A percentile compares a stretch with the other conserved stretches of the same genome.
Evolutionary conservation across 345 rosid species (phyloP).

Genomic region (Populus alba): DNA sequence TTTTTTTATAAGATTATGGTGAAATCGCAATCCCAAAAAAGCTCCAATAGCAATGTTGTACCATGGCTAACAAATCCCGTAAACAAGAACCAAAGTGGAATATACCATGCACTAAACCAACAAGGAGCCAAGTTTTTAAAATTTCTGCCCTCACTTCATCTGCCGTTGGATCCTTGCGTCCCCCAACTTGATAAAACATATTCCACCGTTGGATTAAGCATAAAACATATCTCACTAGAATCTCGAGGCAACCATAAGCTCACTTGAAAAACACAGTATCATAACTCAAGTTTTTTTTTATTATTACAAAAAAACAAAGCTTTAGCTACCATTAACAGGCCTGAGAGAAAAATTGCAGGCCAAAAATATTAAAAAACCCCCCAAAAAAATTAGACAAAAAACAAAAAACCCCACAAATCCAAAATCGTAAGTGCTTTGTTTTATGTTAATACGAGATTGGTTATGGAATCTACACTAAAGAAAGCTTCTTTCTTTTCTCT

Average conservation of each 20-base stretch:
- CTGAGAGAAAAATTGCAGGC: constrained; percentile 22
- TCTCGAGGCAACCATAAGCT: neutral
- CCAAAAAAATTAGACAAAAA: neutral
- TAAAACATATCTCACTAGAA: neutral
- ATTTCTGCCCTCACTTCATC: neutral
- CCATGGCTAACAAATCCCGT: neutral
- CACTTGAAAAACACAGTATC: neutral
- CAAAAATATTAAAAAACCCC: neutral
- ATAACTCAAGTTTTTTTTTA: neutral
- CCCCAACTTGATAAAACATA: neutral
- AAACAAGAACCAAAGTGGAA: neutral
- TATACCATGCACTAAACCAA: neutral
- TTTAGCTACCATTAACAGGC: constrained; percentile 2
- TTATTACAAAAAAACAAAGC: neutral
- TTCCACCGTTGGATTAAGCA: neutral
- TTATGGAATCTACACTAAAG: constrained; percentile 23
- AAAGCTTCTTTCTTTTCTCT: constrained; percentile 8
- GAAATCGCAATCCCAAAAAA: too few species aligned
- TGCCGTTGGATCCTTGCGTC: neutral
- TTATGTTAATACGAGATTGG: neutral
- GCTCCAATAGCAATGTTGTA: neutral
- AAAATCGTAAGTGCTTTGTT: neutral
- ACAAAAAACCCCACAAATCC: constrained; percentile 1
- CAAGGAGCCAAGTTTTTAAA: neutral
- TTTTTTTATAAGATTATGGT: too few species aligned